These are phyloP conservation scores for Elsinoe arachidis DNA, from an alignment of 2,329 filamentous ascomycete species.

Conservation along the genomic window DNA sequence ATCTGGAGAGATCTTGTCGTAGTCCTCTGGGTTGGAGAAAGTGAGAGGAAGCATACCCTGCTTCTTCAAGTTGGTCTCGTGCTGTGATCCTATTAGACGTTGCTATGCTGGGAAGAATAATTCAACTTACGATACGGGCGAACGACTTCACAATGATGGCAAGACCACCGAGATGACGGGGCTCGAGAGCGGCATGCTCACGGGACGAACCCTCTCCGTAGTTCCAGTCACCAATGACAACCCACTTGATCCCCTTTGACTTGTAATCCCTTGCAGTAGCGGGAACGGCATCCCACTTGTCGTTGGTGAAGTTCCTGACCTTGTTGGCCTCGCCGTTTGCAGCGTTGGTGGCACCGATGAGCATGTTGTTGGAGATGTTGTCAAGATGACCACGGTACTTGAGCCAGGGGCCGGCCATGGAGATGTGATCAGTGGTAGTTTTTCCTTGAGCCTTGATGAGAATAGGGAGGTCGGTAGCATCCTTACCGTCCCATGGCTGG, in stretches of 20 bases:
- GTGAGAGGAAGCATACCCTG: constrained; percentile 99
- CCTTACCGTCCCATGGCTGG: constrained; percentile 83
- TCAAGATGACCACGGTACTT: constrained; percentile 98
- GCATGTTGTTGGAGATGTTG: constrained; percentile 99
- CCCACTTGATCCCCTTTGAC: constrained; percentile 91
- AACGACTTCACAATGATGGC: constrained; percentile 95
- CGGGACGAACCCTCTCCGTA: constrained; percentile 96
- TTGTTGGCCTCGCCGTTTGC: constrained; percentile 97
- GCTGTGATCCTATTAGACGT: constrained; percentile 34
- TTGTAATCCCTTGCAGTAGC: constrained; percentile 97
- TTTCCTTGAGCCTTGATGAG: constrained; percentile 95
- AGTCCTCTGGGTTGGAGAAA: constrained; percentile 89
- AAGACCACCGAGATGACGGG: constrained; percentile 90
- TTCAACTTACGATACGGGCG: constrained; percentile 66
- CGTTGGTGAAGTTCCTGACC: constrained; percentile 81
- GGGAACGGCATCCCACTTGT: constrained; percentile 79
- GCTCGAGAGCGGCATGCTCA: constrained; percentile 97
- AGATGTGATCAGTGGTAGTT: constrained; percentile 96
- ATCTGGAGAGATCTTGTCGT: constrained; percentile 90
- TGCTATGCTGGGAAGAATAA: constrained; percentile 8
- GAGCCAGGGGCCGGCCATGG: constrained; percentile 66
- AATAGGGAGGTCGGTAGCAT: constrained; percentile 73
- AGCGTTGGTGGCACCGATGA: constrained; percentile 93
- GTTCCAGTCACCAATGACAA: constrained; percentile 98
- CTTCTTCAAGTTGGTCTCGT: constrained; percentile 99